A percentile compares a stretch with the other conserved stretches of the same genome.
These are phyloP conservation scores for Castanea sativa DNA, from an alignment of 306 rosid species.

Conservation along the genomic window DNA sequence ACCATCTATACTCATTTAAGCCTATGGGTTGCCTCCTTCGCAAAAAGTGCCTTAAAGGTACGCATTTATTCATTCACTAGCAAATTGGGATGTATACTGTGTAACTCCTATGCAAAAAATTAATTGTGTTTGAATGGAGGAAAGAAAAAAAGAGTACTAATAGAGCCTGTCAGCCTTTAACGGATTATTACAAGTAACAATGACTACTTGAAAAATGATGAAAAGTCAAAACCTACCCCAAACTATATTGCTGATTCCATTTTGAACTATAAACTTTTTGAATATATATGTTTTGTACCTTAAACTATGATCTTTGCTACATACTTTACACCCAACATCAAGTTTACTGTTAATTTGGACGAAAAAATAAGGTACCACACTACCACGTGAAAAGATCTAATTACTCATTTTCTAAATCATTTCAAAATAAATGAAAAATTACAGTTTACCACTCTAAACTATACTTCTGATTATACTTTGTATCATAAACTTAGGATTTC, in stretches of 20 bases:
- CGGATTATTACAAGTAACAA: slow-evolving; percentile 18
- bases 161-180: slow-evolving; percentile 31
- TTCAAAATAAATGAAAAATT: too few relatives aligned
- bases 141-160: slow-evolving; percentile 8
- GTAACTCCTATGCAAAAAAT: slow-evolving; percentile 33
- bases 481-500: too few relatives aligned
- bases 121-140: slow-evolving; percentile 36
- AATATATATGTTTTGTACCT: rapidly evolving
- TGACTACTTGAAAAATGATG: slow-evolving; percentile 4
- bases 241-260: too few relatives aligned
- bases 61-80: slow-evolving; percentile 29
- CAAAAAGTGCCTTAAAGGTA: slow-evolving; percentile 37
- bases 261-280: too few relatives aligned
- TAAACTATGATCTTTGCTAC: too few relatives aligned
- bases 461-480: too few relatives aligned
- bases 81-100: slow-evolving; percentile 38
- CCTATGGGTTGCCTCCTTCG: slow-evolving; percentile 49
- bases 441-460: too few relatives aligned
- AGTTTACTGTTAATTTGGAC: too few relatives aligned
- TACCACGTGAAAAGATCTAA: too few relatives aligned
- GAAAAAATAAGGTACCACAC: too few relatives aligned
- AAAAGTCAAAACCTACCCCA: neutral
- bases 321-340: too few relatives aligned
- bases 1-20: slow-evolving; percentile 49
- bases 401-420: too few relatives aligned